Base-by-base conservation (phyloP, 208 protist species). In the Strigomonas culicis region DNA sequence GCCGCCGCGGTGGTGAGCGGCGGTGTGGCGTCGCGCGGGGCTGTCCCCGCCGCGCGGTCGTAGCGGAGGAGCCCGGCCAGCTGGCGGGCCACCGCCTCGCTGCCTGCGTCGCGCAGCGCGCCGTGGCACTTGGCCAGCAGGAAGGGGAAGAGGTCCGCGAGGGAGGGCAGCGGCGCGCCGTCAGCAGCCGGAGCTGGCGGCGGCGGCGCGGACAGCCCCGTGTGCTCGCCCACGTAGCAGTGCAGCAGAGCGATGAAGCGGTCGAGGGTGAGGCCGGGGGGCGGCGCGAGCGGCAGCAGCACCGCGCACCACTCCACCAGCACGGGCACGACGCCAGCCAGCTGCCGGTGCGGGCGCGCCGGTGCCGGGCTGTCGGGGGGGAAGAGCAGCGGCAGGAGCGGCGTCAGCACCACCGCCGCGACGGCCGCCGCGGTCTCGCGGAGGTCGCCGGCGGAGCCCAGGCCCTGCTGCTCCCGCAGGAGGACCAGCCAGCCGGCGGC, bases 221-320 rank as follows among this genome's bases (percentile, higher is more conserved):
- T 32, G 70, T 15, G 17, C 34, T 56, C 28, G 21, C 34, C 50
- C 51, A 51, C 63, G 21, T 70, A 77, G 51, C 28, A 75, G 47
- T 41, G 36, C 36, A 69, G 81, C 55, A 84, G 72, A 46, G 72
- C 76, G 69, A 47, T 82, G 28, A 80, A 53, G 81, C 85, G 88
- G 56, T 92, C 85, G 11, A 84, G 58, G 8, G 13, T 13, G 36
- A 41, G 8, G 36, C 36, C 36, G 8, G 13, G 8, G 8, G 13
- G 36, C 36, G 36, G 36, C 36, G 8, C n/a, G n/a, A n/a, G n/a
- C n/a, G n/a, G n/a, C n/a, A n/a, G n/a, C n/a, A n/a, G n/a, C n/a
- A n/a, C n/a, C n/a, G n/a, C n/a, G n/a, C n/a, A n/a, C n/a, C n/a
- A n/a, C n/a, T n/a, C n/a, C n/a, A n/a, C n/a, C 1, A 82, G 30